Evolutionary conservation across 257 asterid species (phyloP).

Genomic region (Solanum bulbocastanum): DNA sequence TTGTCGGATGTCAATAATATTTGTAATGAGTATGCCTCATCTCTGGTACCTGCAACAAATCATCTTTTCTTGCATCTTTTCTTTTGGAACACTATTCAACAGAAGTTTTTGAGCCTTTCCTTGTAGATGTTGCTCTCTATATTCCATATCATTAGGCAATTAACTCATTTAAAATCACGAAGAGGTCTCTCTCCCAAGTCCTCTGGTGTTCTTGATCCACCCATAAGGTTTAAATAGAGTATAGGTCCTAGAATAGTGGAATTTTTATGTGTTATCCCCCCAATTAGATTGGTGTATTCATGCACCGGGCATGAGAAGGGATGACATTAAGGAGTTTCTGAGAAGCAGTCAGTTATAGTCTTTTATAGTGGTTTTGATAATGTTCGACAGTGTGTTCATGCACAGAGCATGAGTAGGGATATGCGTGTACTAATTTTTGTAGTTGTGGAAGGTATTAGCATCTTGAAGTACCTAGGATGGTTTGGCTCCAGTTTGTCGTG

Average conservation of each 20-base stretch:
- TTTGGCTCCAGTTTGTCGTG: too few relatives aligned
- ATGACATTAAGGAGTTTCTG: too few relatives aligned
- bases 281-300: background rate
- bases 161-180: background rate
- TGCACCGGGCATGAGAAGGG: background rate
- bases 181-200: background rate
- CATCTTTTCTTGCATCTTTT: background rate
- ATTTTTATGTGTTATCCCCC: background rate
- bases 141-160: background rate
- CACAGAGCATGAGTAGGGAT: background rate
- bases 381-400: too few relatives aligned
- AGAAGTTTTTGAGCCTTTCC: background rate
- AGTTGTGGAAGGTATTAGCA: background rate
- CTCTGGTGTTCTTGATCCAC: background rate
- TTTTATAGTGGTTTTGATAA: too few relatives aligned
- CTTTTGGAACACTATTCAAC: background rate
- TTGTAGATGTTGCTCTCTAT: background rate
- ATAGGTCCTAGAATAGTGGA: background rate
- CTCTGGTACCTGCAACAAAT: too few relatives aligned
- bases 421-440: background rate
- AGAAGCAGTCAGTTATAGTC: too few relatives aligned
- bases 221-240: background rate
- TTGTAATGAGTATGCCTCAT: too few relatives aligned
- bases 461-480: too few relatives aligned
- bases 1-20: too few relatives aligned